Base-by-base conservation (phyloP, 306 rosid genomes). In the Sechiopsis laciniata region DNA sequence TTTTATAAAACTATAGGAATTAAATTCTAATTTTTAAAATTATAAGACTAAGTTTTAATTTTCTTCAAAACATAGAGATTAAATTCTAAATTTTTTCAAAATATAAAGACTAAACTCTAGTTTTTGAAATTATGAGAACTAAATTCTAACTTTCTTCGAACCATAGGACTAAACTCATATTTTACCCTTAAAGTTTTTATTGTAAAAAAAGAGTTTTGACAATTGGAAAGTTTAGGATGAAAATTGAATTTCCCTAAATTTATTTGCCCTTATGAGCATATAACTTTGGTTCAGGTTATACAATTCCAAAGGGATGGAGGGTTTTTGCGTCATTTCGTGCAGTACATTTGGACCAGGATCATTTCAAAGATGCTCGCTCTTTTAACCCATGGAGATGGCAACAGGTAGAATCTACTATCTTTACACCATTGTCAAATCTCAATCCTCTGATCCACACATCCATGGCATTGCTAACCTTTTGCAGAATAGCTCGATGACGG, bases 351-450 rank as follows among this genome's bases (percentile, higher is more conserved):
- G 87, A 94, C 72, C 88, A 87, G 0, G 85, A 91, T 16, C 85
- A 91, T 79, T 94, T 83, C 87, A 85, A 88, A 82, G 99, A 91
- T 7, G 97, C 99, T 2, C 91, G 97, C 55, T 74, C 95, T 71
- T 94, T 89, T 70, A 89, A 91, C 78, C 99, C 97, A 73, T 94
- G 99, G 99, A 86, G 99, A 82, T 94, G 99, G 97, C 95, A 87
- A 90, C 85, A 88, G 83, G 80, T 81, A 69, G 22, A 42, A 76
- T 51, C 45, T 21, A 13, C 55, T 63, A 19, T 35, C 52, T n/a
- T 22, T 45, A 42, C 11, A 42, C 48, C 48, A 42, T 42, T 58
- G 40, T 58, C 64, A 22, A 58, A 60, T 24, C 66, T 60, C 62
- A 35, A 29, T 16, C 13, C 68, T 29, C 42, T 46, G 16, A 37